These are phyloP conservation scores for Fusarium transvaalense DNA, from an alignment of 2,329 filamentous ascomycete genomes.

Conservation along the genomic window DNA sequence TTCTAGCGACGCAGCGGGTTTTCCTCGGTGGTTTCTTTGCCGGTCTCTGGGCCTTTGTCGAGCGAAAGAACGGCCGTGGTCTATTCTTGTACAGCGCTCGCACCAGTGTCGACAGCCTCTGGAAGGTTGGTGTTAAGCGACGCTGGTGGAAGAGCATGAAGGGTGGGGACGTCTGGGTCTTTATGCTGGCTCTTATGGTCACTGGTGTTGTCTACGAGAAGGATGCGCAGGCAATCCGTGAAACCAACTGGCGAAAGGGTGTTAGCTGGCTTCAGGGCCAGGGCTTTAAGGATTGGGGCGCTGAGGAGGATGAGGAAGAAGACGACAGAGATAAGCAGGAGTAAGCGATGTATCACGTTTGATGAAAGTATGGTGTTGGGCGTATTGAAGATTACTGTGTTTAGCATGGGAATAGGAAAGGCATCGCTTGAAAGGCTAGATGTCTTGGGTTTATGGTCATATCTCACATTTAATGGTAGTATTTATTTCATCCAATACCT, in stretches of 20 bases:
- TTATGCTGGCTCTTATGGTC: constrained; percentile 82
- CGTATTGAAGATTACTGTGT: constrained; percentile 16
- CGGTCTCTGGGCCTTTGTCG: constrained; percentile 86
- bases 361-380: constrained; percentile 41
- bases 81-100: constrained; percentile 85
- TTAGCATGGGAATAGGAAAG: constrained; percentile 20
- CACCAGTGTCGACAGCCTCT: constrained; percentile 83
- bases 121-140: constrained; percentile 94
- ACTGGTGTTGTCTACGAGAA: constrained; percentile 83
- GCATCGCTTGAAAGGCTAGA: constrained; percentile 4
- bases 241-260: constrained; percentile 76
- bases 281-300: constrained; percentile 77
- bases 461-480: constrained; percentile 39
- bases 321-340: constrained; percentile 52
- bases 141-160: constrained; percentile 87
- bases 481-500: background rate
- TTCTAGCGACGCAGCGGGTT: constrained; percentile 86
- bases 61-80: constrained; percentile 71
- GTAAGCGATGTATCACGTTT: constrained; percentile 37
- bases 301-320: constrained; percentile 63
- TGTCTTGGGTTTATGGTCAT: constrained; percentile 20
- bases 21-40: constrained; percentile 89
- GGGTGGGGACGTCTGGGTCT: constrained; percentile 86
- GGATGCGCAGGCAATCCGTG: constrained; percentile 75
- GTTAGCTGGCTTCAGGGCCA: constrained; percentile 81